Base-by-base conservation (phyloP, 768 basidiomycete genomes). In the Tricholoma flavovirens region DNA sequence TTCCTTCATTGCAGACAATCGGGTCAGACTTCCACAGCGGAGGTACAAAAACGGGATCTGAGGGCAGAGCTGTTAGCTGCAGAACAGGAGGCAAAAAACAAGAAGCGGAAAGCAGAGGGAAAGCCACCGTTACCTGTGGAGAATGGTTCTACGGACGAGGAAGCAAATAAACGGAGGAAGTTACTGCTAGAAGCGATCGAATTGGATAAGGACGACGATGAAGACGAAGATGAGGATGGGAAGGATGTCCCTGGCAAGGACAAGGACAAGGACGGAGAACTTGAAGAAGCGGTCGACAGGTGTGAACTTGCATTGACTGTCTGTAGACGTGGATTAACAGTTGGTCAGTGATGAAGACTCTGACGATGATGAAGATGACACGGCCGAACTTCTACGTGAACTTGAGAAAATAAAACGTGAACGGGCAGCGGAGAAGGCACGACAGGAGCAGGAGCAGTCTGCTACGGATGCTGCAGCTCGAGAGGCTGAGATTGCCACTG, bases 391-490 rank as follows among this genome's bases (percentile, higher is more conserved):
- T 21, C 77, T 99, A 59, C 86, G 93, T 22, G 97, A 99, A 69
- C 79, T 99, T n/a, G 96, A 97, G 72, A 98, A 96, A 76, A 98
- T 98, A 62, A 98, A 97, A 72, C 87, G 87, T 48, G 95, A 98
- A 66, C 81, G 96, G 9, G 95, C 95, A 10, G 95, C 89, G 64
- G 97, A 98, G 72, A 93, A 93, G 67, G 87, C 80, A 35, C 78
- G 90, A 43, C 77, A 83, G 68, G 96, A 97, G 42, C 77, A 77
- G 40, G 93, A 93, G 65, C 80, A 88, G 62, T 80, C 83, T 6
- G 88, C 79, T 1, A 69, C 77, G 14, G 70, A 77, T 8, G 81
- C 81, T 21, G 81, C 83, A 32, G 73, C 78, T 38, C 80, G 90
- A 53, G 93, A 96, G 60, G 83, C 79, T 19, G 88, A 92, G 66